Evolutionary conservation across 192 early-diverging fungal genomes (phyloP), one percentile per base, ranked within the genome.

Genomic region (Linnemannia zychae): DNA sequence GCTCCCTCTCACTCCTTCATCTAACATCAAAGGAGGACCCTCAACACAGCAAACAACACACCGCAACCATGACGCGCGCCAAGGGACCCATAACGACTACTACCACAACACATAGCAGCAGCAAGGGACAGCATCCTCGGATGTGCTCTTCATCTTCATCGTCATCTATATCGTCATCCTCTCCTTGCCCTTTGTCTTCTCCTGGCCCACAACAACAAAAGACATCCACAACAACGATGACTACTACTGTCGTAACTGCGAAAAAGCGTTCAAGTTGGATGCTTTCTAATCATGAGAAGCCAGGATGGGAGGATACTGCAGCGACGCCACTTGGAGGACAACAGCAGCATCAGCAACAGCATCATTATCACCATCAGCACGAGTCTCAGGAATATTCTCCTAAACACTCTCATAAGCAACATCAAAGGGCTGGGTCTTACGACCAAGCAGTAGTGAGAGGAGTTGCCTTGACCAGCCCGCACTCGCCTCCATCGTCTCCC

Each of bases 151-250:
- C 57, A 18, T 67, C 74, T 22, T 67, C 76, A 3, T 77, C 48
- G 2, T 77, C 76, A 12, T 60, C 76, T 48, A 24, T 67, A 60
- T 60, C 57, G 57, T 63, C 57, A 44, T 50, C 66, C 31, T 68
- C 66, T 46, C 12, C 63, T 3, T 76, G 24, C 17, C 52, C 75
- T 4, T 66, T 66, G 12, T 16, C n/a, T 40, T 16, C n/a, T 40
- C 33, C 50, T 33, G 24, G 40, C 1, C 31, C 74, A 15, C 31
- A 22, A 22, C n/a, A 11, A 16, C 44, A n/a, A 49, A 15, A 36
- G 7, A 15, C 66, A 67, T 66, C 75, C 37, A 44, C 75, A 48
- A 75, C 52, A 46, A 44, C 38, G 7, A 46, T 17, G 24, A 31
- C 12, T 28, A 31, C n/a, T 11, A 24, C 53, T 0, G 7, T n/a